Evolutionary conservation across 805 yeast species (phyloP), one percentile per base, ranked within the genome.

Genomic region (Lachancea quebecensis): DNA sequence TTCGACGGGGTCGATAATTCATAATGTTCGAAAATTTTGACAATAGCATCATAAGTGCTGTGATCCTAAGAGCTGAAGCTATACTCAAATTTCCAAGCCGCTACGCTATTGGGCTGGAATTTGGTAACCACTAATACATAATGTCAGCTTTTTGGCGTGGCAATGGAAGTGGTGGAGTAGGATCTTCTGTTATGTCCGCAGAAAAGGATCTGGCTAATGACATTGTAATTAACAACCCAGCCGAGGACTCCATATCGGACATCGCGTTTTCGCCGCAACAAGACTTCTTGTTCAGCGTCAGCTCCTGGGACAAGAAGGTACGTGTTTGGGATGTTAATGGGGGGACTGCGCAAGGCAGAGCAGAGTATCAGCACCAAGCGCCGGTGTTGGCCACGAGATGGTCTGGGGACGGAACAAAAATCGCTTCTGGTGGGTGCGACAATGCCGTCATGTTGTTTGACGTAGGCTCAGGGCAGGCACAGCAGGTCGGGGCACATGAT

Each of bases 221-320:
- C 64, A 74, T 83, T 46, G 70, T 78, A 32, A 72, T 88, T 34
- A 75, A 78, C 49, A 83, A 84, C 57, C 86, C 91, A 2, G 95
- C 96, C n/a, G 95, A 86, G 50, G 99, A 93, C 63, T 82, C 96
- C 2, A 75, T 93, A 14, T 75, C 90, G 3, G 95, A 86, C 54
- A 63, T 93, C 45, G 72, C 88, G 15, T 93, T 91, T 67, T 85
- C 96, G 10, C 87, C 98, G 12, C 85, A 75, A 52, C 91, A 84
- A 15, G 96, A 93, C 53, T 72, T 79, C 47, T 64, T 93, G 48
- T 68, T 70, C 45, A 78, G 95, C 2, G 93, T 80, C 3, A 77
- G 95, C 14, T 82, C 95, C 14, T 93, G 99, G 99, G 99, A 93
- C 67, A 85, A 84, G 56, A 89, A 88, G 61, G 96, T 88, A 35